These are phyloP conservation scores for Phoma sp. DNA, from an alignment of 2,329 filamentous ascomycete genomes.

Conservation along the genomic window DNA sequence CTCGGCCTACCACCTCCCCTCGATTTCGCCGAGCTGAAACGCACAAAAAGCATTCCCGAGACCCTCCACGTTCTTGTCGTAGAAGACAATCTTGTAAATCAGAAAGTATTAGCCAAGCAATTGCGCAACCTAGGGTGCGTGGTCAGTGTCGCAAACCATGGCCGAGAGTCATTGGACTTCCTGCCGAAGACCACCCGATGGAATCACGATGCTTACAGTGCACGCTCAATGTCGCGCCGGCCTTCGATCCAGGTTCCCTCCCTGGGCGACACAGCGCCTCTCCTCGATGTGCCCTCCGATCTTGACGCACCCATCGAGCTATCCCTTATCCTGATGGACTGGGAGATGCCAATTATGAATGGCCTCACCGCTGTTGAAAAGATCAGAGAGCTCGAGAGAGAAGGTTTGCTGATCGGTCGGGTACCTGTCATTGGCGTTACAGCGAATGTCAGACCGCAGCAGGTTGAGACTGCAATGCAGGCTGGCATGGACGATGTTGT, in stretches of 20 bases:
- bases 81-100: slow-evolving; percentile 51
- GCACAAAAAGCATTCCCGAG: slow-evolving; percentile 12
- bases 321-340: slow-evolving; percentile 41
- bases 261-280: not conserved
- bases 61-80: slow-evolving; percentile 40
- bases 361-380: slow-evolving; percentile 34
- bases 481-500: slow-evolving; percentile 62
- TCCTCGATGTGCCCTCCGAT: not conserved
- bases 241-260: slow-evolving; percentile 57
- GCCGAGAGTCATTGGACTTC: slow-evolving; percentile 45
- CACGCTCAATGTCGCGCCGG: not conserved
- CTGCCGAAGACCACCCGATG: slow-evolving; percentile 36
- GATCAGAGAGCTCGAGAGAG: slow-evolving; percentile 34
- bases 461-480: slow-evolving; percentile 35
- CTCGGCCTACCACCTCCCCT: slow-evolving; percentile 14
- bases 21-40: slow-evolving; percentile 14
- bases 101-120: slow-evolving; percentile 50
- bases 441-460: slow-evolving; percentile 43
- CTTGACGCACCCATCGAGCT: slow-evolving; percentile 14
- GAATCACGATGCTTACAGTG: slow-evolving; percentile 16
- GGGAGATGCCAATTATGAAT: slow-evolving; percentile 46
- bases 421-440: slow-evolving; percentile 45
- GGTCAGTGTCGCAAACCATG: slow-evolving; percentile 49
- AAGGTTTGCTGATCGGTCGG: slow-evolving; percentile 25
- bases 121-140: slow-evolving; percentile 45